These are phyloP conservation scores for Puccinellia tenuiflora DNA, from an alignment of 176 grass and related monocot species.

Conservation along the genomic window DNA sequence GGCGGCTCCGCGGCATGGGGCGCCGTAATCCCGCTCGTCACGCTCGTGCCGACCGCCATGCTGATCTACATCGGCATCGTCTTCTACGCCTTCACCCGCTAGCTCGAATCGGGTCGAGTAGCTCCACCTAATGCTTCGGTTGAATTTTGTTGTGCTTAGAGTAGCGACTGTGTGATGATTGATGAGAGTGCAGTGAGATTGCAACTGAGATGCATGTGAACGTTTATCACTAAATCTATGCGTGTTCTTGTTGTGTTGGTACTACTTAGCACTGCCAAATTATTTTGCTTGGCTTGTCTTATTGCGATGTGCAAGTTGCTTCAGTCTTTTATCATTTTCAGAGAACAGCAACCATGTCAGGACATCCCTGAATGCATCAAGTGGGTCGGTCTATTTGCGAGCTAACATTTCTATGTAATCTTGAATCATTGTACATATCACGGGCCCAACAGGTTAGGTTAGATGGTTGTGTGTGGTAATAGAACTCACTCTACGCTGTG, in stretches of 20 bases:
- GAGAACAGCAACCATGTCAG: neutral
- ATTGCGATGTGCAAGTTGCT: neutral
- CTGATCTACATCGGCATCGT: slow-evolving; percentile 61
- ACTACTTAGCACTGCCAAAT: neutral
- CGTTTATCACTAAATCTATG: neutral
- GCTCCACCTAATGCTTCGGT: neutral
- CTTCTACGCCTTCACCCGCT: slow-evolving; percentile 27
- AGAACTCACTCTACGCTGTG: neutral
- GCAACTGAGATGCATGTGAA: neutral
- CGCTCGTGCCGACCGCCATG: slow-evolving; percentile 67
- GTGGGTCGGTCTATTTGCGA: neutral
- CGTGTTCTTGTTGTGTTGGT: neutral
- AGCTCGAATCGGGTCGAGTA: neutral
- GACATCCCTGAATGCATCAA: neutral
- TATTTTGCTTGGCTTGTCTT: neutral
- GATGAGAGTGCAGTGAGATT: neutral
- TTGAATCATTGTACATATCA: neutral
- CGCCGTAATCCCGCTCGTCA: slow-evolving; percentile 66
- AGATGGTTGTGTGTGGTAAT: neutral
- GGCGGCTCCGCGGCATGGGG: slow-evolving; percentile 42
- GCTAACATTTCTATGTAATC: neutral
- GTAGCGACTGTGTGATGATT: neutral
- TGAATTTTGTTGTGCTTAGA: neutral
- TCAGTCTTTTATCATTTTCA: too few species aligned
- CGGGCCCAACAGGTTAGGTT: neutral